phyloP scores from a whole-genome alignment of 148 eudicot genomes.

The Chenopodium quinoa region DNA sequence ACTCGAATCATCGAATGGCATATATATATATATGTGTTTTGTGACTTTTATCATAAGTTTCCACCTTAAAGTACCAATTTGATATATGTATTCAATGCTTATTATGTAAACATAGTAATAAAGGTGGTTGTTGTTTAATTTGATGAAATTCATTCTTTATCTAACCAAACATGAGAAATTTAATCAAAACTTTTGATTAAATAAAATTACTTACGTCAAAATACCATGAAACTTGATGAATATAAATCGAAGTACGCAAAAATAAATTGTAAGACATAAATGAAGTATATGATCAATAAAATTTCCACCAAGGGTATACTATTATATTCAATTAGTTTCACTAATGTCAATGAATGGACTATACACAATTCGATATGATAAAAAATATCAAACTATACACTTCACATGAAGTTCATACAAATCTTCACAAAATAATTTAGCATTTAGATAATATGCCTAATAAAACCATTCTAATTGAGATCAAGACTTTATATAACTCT shows the following conservation, averaged over 20 bases:
- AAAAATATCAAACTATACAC: slow-evolving; percentile 1
- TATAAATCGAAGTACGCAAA: background rate
- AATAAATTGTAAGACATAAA: background rate
- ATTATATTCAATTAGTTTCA: background rate
- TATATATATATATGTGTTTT: too few relatives aligned
- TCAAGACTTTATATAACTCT: slow-evolving; percentile 32
- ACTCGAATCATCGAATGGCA: too few relatives aligned
- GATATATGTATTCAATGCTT: too few relatives aligned
- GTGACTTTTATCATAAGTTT: too few relatives aligned
- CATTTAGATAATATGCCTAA: slow-evolving; percentile 25
- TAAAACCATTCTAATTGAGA: slow-evolving; percentile 35
- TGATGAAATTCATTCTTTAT: too few relatives aligned
- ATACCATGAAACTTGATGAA: background rate
- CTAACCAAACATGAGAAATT: background rate
- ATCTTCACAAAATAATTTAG: slow-evolving; percentile 18
- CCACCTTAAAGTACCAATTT: too few relatives aligned
- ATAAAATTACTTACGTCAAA: too few relatives aligned
- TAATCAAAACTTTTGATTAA: background rate
- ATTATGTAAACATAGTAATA: too few relatives aligned
- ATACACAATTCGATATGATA: slow-evolving; percentile 1
- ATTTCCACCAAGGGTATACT: background rate
- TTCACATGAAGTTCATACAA: background rate
- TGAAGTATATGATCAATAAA: background rate
- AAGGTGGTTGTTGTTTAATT: too few relatives aligned
- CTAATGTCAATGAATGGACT: background rate